Percentiles rank a stretch among this genome's conserved stretches.
Evolutionary conservation across 2,329 filamentous ascomycete species (phyloP).

Genomic region (Fusarium continuum): DNA sequence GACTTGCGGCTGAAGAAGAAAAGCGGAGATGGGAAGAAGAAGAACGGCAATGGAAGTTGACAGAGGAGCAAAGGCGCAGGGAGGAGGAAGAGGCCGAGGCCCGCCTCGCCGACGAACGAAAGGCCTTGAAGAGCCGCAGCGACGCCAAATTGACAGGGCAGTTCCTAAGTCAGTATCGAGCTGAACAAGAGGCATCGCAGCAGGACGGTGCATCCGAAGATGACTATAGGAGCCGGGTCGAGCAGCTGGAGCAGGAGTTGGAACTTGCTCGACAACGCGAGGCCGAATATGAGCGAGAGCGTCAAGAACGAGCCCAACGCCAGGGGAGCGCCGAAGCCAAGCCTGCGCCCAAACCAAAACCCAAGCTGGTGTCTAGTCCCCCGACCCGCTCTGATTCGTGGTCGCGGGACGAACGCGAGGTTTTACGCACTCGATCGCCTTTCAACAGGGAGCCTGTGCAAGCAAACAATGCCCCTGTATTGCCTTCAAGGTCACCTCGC

Average conservation of each 20-base stretch:
- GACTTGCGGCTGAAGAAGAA: slow-evolving; percentile 70
- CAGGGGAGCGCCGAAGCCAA: slow-evolving; percentile 17
- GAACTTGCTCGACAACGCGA: slow-evolving; percentile 70
- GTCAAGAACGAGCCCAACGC: slow-evolving; percentile 59
- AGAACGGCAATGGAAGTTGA: slow-evolving; percentile 78
- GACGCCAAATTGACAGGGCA: slow-evolving; percentile 81
- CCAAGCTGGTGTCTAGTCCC: slow-evolving; percentile 49
- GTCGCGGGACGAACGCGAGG: slow-evolving; percentile 70
- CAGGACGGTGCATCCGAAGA: slow-evolving; percentile 47
- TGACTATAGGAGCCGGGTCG: slow-evolving; percentile 73
- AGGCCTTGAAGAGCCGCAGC: slow-evolving; percentile 67
- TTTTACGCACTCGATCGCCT: slow-evolving; percentile 63
- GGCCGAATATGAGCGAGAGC: slow-evolving; percentile 67
- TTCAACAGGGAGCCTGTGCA: slow-evolving; percentile 50
- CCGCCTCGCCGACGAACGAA: slow-evolving; percentile 72
- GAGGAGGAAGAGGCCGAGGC: slow-evolving; percentile 80
- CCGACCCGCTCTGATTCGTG: slow-evolving; percentile 68
- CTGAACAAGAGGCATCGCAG: slow-evolving; percentile 60
- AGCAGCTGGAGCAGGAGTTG: slow-evolving; percentile 79
- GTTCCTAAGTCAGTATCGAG: slow-evolving; percentile 86
- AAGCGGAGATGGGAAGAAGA: slow-evolving; percentile 81
- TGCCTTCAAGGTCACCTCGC: slow-evolving; percentile 51
- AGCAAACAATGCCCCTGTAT: slow-evolving; percentile 38
- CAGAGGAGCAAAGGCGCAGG: slow-evolving; percentile 74
- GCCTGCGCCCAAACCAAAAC: slow-evolving; percentile 36